These are phyloP conservation scores for Pseudopyricularia cyperi DNA, from an alignment of 2,329 filamentous ascomycete species.

Conservation along the genomic window DNA sequence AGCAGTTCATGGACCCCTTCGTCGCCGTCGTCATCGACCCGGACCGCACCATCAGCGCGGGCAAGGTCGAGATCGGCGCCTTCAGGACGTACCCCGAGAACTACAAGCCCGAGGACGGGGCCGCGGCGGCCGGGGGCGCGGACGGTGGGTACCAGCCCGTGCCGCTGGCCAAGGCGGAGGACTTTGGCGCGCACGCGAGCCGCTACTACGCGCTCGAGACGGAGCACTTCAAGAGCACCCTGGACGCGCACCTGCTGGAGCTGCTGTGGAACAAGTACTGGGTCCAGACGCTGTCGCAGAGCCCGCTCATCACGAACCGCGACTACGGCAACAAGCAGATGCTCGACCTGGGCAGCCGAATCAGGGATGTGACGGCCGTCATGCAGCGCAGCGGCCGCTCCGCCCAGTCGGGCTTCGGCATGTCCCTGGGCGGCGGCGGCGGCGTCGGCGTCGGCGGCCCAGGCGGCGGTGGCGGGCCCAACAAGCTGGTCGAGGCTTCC, in stretches of 20 bases:
- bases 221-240: conserved; percentile 84
- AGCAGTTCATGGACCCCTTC: conserved; percentile 79
- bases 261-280: conserved; percentile 98
- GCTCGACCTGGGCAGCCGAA: conserved; percentile 72
- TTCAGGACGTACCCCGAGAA: conserved; percentile 80
- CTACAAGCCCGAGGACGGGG: conserved; percentile 39
- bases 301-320: conserved; percentile 78
- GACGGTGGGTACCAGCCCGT: conserved; percentile 68
- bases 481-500: conserved; percentile 27
- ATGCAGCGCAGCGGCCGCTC: conserved; percentile 19
- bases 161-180: conserved; percentile 83
- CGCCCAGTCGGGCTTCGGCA: conserved; percentile 10
- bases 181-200: conserved; percentile 85
- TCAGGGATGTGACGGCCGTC: conserved; percentile 45
- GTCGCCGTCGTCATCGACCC: conserved; percentile 94
- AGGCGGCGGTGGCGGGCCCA: background rate
- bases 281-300: conserved; percentile 90
- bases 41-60: conserved; percentile 84
- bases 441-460: too few relatives aligned
- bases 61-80: conserved; percentile 93
- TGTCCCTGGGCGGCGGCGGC: conserved; percentile 10
- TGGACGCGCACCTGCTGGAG: conserved; percentile 77
- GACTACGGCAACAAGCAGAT: conserved; percentile 92
- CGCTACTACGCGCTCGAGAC: conserved; percentile 88
- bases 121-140: conserved; percentile 32